Conservation (phyloP, 2,329 filamentous ascomycete genomes). For the Neurospora crassa region DNA sequence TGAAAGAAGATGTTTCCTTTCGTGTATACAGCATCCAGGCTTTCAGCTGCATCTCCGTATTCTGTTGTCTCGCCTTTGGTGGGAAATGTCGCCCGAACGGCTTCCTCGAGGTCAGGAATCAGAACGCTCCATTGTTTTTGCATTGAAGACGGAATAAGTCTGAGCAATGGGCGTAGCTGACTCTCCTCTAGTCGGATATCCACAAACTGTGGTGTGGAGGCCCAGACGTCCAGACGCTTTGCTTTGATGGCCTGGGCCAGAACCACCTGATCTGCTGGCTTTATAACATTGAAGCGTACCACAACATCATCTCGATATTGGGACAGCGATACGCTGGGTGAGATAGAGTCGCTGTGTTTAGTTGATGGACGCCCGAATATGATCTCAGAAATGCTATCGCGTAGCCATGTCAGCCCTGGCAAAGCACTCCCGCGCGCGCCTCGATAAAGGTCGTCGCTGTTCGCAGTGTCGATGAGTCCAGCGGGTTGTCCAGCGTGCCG, state of each 20-base stretch:
- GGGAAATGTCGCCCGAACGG: conserved; percentile 69
- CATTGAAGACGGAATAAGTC: conserved; percentile 66
- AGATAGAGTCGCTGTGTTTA: conserved; percentile 18
- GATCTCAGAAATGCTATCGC: conserved; percentile 39
- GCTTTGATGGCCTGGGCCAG: conserved; percentile 64
- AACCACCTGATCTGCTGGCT: conserved; percentile 56
- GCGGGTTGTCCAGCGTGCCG: conserved; percentile 1
- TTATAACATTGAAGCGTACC: conserved; percentile 73
- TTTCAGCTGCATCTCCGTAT: conserved; percentile 13
- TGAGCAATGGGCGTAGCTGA: conserved; percentile 68
- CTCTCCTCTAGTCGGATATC: conserved; percentile 74
- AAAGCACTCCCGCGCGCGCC: conserved; percentile 25
- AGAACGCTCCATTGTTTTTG: conserved; percentile 55
- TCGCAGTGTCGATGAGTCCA: not conserved
- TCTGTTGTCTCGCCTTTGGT: conserved; percentile 19
- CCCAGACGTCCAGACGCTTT: conserved; percentile 86
- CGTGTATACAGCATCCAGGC: conserved; percentile 21
- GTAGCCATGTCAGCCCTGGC: conserved; percentile 39
- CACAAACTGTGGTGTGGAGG: conserved; percentile 69
- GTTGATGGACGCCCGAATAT: conserved; percentile 37
- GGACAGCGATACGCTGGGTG: conserved; percentile 20
- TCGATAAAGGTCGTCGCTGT: conserved; percentile 7
- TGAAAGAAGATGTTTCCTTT: conserved; percentile 75
- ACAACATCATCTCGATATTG: conserved; percentile 75
- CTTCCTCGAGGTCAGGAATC: conserved; percentile 70